These are phyloP conservation scores for Acacia pycnantha DNA, from an alignment of 331 rosid species.

Conservation along the genomic window DNA sequence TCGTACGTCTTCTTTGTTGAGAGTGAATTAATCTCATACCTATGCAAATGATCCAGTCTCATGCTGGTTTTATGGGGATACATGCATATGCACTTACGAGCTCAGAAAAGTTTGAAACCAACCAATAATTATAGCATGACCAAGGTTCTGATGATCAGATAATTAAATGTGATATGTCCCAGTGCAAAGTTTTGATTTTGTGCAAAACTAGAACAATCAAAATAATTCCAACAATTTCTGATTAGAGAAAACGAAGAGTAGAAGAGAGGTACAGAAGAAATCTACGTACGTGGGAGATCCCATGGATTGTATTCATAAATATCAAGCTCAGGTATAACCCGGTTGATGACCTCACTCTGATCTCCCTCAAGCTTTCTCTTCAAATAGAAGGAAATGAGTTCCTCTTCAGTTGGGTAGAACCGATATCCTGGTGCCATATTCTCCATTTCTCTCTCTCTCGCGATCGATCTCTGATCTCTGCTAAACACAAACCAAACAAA, in stretches of 20 bases:
- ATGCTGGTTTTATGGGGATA: not conserved
- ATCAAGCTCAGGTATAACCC: slow-evolving; percentile 60
- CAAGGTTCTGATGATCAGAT: not conserved
- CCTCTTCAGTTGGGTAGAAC: slow-evolving; percentile 91
- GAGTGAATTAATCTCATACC: not conserved
- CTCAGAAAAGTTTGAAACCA: not conserved
- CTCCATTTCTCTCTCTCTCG: slow-evolving; percentile 26
- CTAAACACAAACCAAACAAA: not conserved
- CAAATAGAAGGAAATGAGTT: slow-evolving; percentile 63
- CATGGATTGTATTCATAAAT: slow-evolving; percentile 67
- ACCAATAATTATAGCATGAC: not conserved
- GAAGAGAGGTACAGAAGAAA: not conserved
- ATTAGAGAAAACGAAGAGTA: not conserved
- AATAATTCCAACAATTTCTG: not conserved
- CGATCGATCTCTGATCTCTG: not conserved
- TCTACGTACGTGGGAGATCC: slow-evolving; percentile 70
- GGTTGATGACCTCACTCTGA: slow-evolving; percentile 39
- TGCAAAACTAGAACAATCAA: not conserved
- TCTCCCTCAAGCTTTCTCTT: slow-evolving; percentile 61
- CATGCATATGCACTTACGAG: not conserved
- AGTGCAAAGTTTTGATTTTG: not conserved
- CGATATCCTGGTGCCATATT: slow-evolving; percentile 73
- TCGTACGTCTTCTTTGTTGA: not conserved
- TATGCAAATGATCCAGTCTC: not conserved
- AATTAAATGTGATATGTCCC: not conserved